phyloP scores from a whole-genome alignment of 352 stramenopile species.

The Phytophthora pistaciae region DNA sequence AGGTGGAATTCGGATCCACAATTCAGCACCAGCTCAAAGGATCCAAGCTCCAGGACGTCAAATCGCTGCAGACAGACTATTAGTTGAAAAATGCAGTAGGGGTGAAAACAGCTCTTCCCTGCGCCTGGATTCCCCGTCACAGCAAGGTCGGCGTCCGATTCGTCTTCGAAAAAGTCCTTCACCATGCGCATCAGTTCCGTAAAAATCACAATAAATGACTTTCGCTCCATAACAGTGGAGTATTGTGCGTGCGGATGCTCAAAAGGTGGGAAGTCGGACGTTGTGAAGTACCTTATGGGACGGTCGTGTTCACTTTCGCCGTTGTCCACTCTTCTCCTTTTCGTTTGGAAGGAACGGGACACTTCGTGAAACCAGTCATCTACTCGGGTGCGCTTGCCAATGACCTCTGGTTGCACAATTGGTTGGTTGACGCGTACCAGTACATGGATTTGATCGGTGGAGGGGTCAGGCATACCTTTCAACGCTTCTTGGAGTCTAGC shows the following conservation, averaged over 20 bases:
- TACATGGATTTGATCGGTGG: conserved; percentile 2
- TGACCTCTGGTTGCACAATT: neutral
- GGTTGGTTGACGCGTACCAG: neutral
- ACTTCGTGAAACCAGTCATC: neutral
- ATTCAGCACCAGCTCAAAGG: neutral
- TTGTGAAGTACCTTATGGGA: neutral
- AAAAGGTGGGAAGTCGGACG: neutral
- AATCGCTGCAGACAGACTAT: neutral
- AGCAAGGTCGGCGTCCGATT: neutral
- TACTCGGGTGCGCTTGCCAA: neutral
- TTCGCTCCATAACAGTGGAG: neutral
- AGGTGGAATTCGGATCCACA: neutral
- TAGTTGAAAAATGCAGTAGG: neutral
- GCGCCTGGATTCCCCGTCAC: neutral
- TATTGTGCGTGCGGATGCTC: neutral
- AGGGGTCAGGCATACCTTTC: neutral
- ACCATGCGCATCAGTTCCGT: neutral
- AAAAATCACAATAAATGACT: neutral
- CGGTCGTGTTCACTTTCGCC: neutral
- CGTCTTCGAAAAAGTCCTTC: neutral
- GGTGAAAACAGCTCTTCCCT: neutral
- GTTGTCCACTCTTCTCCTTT: neutral
- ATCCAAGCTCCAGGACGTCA: neutral
- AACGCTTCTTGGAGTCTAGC: neutral
- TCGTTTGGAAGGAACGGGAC: neutral